Conservation (phyloP, 2,329 filamentous ascomycete species). For the Aspergillus transmontanensis region DNA sequence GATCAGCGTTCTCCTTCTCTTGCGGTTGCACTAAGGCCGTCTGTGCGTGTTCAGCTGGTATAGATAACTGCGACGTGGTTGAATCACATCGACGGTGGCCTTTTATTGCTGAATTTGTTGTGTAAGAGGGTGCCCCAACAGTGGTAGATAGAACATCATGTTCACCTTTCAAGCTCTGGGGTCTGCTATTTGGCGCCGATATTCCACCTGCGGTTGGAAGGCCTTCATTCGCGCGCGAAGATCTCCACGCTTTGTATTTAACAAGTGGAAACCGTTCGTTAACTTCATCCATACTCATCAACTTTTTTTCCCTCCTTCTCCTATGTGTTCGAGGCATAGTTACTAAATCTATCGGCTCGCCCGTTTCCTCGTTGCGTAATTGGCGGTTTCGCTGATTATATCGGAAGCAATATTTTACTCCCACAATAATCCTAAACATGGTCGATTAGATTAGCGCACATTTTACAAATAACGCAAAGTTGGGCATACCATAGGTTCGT, state of each 20-base stretch:
- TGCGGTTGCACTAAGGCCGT: conserved; percentile 11
- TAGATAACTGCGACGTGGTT: conserved; percentile 16
- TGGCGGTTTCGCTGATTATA: conserved; percentile 94
- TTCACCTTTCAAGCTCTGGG: conserved; percentile 71
- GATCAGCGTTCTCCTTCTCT: conserved; percentile 18
- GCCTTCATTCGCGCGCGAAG: conserved; percentile 78
- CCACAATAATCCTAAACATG: conserved; percentile 89
- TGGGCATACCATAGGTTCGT: conserved; percentile 92
- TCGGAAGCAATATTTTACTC: conserved; percentile 98
- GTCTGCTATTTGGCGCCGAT: conserved; percentile 68
- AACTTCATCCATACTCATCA: conserved; percentile 99
- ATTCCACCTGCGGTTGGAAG: conserved; percentile 84
- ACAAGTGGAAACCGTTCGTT: conserved; percentile 94
- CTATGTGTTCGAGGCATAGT: conserved; percentile 84
- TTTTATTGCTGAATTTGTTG: conserved; percentile 25
- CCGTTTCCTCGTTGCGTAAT: conserved; percentile 73
- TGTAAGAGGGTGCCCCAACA: conserved; percentile 22
- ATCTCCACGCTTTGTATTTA: conserved; percentile 96
- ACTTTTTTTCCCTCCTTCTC: conserved; percentile 89
- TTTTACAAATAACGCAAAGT: background rate
- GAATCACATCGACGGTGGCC: conserved; percentile 22
- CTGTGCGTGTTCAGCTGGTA: conserved; percentile 18
- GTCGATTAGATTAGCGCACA: background rate
- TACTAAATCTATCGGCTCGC: conserved; percentile 85
- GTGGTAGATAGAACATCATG: conserved; percentile 45